Conservation (phyloP, 208 protist species). For the Tritrichomonas foetus region DNA sequence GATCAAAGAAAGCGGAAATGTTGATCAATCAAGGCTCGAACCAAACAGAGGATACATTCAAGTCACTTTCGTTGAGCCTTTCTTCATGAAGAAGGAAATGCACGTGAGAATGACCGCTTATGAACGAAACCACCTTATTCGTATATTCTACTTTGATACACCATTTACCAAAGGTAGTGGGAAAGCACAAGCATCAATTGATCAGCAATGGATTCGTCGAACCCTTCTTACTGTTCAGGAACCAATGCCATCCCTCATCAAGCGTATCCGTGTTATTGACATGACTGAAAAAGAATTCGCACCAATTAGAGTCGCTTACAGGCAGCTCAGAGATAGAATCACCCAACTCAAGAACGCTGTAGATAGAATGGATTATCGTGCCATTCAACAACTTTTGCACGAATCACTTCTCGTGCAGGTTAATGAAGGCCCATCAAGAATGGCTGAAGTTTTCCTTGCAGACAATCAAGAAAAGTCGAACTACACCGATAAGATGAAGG, state of each 20-base stretch:
- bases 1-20: neutral
- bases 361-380: neutral
- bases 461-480: neutral
- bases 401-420: neutral
- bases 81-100: neutral
- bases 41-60: neutral
- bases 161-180: neutral
- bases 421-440: slow-evolving; percentile 18
- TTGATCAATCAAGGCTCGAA: neutral
- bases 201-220: neutral
- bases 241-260: neutral
- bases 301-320: neutral
- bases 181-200: neutral
- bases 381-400: neutral
- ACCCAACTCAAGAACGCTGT: neutral
- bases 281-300: neutral
- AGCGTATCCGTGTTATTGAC: neutral
- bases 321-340: neutral
- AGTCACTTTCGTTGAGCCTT: neutral
- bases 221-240: neutral
- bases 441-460: neutral
- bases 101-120: neutral
- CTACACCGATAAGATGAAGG: neutral
- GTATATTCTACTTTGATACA: neutral
- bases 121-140: neutral